Evolutionary conservation across 177 flowering plant genomes (phyloP), one percentile per base, ranked within the genome.

Genomic region (Vitis hybrid): DNA sequence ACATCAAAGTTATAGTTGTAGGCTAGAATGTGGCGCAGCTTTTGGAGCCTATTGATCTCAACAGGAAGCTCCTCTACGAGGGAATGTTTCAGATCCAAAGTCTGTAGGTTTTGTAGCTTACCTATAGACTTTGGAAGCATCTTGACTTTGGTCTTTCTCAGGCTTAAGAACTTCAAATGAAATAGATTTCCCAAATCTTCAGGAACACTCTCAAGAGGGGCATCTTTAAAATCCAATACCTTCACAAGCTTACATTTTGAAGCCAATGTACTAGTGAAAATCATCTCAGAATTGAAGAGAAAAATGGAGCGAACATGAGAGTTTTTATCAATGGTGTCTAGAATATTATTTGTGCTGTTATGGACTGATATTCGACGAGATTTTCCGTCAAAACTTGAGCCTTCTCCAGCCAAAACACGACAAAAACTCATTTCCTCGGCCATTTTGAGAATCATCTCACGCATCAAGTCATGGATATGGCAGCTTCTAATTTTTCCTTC

Each of bases 201-300:
- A 0, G 66, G 74, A 19, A 70, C 17, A 3, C 11, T 2, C 9
- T 55, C 3, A 1, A 75, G 6, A 12, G 63, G 58, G 6, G 71
- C 30, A 61, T 39, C 56, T 70, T 51, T 51, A 34, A 70, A 26
- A 48, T 75, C 78, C 10, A 75, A 54, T 5, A 70, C 67, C 2
- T 55, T 75, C 30, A 75, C 21, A 30, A 70, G 63, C 62, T 54
- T 65, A 55, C 39, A 65, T 10, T 72, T 65, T 34, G 21, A n/a
- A 13, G 51, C 50, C 3, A 51, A 9, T 1, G 2, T 51, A 4
- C 3, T n/a, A 34, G 3, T 1, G 59, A 45, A 56, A 49, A 45
- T 9, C 3, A 39, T 13, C 13, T 50, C 19, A 0, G 12, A n/a
- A 10, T 15, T 6, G 14, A 69, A 59, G 10, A 70, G 26, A 11